A percentile compares a stretch with the other conserved stretches of the same genome.
Conservation (phyloP, 2,329 filamentous ascomycete genomes). For the Diaporthe caulivora region DNA sequence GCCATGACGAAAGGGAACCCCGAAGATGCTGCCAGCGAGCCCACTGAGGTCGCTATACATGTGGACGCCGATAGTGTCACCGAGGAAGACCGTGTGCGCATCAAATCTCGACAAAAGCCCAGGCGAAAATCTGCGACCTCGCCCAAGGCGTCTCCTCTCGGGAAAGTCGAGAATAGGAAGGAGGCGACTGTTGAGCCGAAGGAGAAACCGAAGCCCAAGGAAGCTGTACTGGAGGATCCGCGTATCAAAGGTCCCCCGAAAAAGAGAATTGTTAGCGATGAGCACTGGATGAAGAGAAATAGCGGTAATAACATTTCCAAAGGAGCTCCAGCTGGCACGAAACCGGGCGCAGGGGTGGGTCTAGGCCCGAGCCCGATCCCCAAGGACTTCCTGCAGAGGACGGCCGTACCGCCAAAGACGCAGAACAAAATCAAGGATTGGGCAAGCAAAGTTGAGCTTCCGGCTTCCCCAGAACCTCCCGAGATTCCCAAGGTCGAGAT, state of each 20-base stretch:
- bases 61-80: slow-evolving; percentile 72
- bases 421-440: slow-evolving; percentile 73
- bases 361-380: slow-evolving; percentile 60
- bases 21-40: slow-evolving; percentile 64
- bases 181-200: slow-evolving; percentile 39
- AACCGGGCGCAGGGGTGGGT: slow-evolving; percentile 42
- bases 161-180: slow-evolving; percentile 46
- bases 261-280: slow-evolving; percentile 93
- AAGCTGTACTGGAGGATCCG: slow-evolving; percentile 50
- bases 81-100: slow-evolving; percentile 70
- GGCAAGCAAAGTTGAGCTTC: slow-evolving; percentile 67
- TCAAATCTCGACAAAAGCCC: slow-evolving; percentile 63
- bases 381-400: slow-evolving; percentile 68
- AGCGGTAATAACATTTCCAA: slow-evolving; percentile 43
- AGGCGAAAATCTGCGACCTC: slow-evolving; percentile 46
- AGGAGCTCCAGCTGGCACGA: slow-evolving; percentile 44
- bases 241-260: slow-evolving; percentile 75
- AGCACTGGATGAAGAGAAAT: slow-evolving; percentile 80
- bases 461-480: slow-evolving; percentile 54
- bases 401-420: slow-evolving; percentile 66
- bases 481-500: slow-evolving; percentile 51
- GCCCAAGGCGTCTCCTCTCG: slow-evolving; percentile 47
- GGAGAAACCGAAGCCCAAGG: slow-evolving; percentile 39
- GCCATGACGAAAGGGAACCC: slow-evolving; percentile 68
- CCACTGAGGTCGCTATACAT: slow-evolving; percentile 71